Evolutionary conservation across 352 stramenopile species (phyloP).

Genomic region (Paralagenidium karlingii): DNA sequence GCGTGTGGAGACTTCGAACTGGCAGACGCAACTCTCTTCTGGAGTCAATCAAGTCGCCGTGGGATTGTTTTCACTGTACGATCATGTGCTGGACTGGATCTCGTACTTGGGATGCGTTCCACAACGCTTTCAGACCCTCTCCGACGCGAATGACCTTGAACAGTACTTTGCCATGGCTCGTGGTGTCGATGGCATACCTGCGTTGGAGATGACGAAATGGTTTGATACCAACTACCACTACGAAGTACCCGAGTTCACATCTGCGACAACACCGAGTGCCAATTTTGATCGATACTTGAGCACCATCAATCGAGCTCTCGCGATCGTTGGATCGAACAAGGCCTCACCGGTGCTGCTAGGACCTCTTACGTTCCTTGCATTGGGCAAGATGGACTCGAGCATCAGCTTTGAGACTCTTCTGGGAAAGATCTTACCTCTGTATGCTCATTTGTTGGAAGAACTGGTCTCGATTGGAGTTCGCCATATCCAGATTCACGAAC

Average conservation of each 20-base stretch:
- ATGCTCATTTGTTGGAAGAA: conserved; percentile 60
- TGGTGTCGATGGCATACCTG: conserved; percentile 79
- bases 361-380: conserved; percentile 65
- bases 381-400: conserved; percentile 68
- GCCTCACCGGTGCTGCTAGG: conserved; percentile 73
- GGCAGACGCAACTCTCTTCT: conserved; percentile 67
- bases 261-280: conserved; percentile 43
- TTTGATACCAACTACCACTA: conserved; percentile 95
- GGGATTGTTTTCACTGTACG: conserved; percentile 86
- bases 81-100: conserved; percentile 85
- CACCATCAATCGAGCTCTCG: conserved; percentile 65
- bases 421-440: conserved; percentile 61
- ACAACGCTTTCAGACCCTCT: conserved; percentile 58
- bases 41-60: conserved; percentile 73
- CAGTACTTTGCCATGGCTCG: conserved; percentile 88
- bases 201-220: conserved; percentile 92
- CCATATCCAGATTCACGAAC: conserved; percentile 88
- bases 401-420: conserved; percentile 54
- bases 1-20: conserved; percentile 74
- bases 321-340: conserved; percentile 66
- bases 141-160: conserved; percentile 27
- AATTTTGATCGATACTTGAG: conserved; percentile 75
- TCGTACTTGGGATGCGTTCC: conserved; percentile 71
- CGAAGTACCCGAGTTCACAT: conserved; percentile 85
- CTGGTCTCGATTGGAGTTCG: conserved; percentile 58